Evolutionary conservation across 2,329 filamentous ascomycete genomes (phyloP), one percentile per base, ranked within the genome.

Genomic region (Chaetomium sp.): DNA sequence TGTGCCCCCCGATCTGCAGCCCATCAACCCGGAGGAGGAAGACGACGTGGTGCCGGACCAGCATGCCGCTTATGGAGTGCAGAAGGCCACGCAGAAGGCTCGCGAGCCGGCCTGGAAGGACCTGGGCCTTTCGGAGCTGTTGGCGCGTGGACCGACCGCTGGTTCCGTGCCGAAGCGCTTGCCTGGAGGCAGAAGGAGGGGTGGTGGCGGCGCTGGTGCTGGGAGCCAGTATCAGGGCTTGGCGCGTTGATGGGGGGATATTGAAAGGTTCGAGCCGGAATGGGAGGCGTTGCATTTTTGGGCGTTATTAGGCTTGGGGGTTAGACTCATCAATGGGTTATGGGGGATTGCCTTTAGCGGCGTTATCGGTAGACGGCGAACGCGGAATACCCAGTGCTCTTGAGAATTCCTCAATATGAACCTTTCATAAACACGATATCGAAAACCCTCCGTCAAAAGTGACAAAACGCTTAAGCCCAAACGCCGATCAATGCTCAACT

Each of bases 11-110:
- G 82, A 89, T 59, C 83, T 91, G 68, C 88, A 90, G 69, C 89
- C 89, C 42, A 79, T 91, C 67, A 92, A 94, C 68, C 89, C 89
- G 0, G 89, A 94, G 70, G 89, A 94, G 69, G 88, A 94, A 72
- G 89, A 94, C 67, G 89, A 94, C 66, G 87, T 94, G 4, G 89
- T 94, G 4, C 89, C 89, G 0, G 88, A 94, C 70, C 89, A 94
- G 72, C 89, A 94, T 68, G 89, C 89, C 10, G 89, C 89, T 0
- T 94, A 94, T 69, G 89, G 89, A 41, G 94, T 95, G 65, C 84
- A 89, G 70, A 81, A 87, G 62, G 89, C 89, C 8, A 91, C 88
- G 12, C 86, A 90, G 72, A 80, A 80, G 61, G 78, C 76, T 64
- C 80, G 79, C 65, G 87, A 91, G 71, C 79, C 86, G 1, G 84